phyloP scores from a whole-genome alignment of 306 rosid species.

The Dicorynia guianensis region DNA sequence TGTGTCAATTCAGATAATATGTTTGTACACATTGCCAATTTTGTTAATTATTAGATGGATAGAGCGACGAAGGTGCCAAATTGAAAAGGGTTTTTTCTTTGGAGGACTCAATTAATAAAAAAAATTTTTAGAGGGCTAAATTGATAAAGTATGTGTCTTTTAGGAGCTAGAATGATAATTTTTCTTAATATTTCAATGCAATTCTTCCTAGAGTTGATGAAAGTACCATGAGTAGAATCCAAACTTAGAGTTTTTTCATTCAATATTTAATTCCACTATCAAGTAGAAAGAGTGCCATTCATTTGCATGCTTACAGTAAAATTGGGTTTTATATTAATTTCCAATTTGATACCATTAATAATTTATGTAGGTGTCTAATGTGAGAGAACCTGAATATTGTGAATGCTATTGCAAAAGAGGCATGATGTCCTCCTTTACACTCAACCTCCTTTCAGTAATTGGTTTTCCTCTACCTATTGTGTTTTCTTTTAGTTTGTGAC shows the following conservation, averaged over 20 bases:
- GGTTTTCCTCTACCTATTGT: neutral
- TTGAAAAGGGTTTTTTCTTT: too few species aligned
- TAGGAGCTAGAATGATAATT: too few species aligned
- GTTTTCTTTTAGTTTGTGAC: constrained; percentile 6
- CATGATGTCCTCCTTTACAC: constrained; percentile 46
- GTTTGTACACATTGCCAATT: too few species aligned
- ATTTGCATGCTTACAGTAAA: constrained; percentile 11
- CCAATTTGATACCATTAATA: constrained; percentile 36
- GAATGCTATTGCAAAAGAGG: constrained; percentile 86
- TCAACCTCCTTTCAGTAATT: constrained; percentile 32
- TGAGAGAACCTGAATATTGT: constrained; percentile 72
- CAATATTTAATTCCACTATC: constrained; percentile 82
- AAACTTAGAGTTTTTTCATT: constrained; percentile 89
- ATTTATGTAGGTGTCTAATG: constrained; percentile 78
- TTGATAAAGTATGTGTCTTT: too few species aligned
- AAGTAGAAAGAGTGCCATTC: constrained; percentile 57
- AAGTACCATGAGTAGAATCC: constrained; percentile 90
- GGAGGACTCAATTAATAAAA: too few species aligned
- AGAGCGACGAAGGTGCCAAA: too few species aligned
- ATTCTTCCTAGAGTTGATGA: constrained; percentile 79
- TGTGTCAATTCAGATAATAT: too few species aligned
- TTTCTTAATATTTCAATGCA: constrained; percentile 52
- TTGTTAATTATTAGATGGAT: too few species aligned
- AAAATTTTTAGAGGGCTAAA: too few species aligned
- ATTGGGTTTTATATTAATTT: constrained; percentile 33